Base-by-base conservation (phyloP, 352 stramenopile species). In the Pythium grandisporangium region DNA sequence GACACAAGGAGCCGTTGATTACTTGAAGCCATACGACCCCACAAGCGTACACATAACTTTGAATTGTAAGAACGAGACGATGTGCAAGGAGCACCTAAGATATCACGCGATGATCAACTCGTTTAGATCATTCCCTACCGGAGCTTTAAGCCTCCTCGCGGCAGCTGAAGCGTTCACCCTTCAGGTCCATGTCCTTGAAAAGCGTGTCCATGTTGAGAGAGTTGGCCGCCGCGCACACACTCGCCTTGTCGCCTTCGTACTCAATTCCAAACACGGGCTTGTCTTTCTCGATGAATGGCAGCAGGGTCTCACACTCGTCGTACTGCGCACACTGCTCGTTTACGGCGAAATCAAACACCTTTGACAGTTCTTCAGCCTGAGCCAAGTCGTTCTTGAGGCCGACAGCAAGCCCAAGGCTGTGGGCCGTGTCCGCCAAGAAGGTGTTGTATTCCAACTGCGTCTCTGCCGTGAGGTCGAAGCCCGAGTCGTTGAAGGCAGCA, bases 211-310 rank as follows among this genome's bases (percentile, higher is more conserved):
- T 61, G 34, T 67, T 25, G 16, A 61, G 39, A 39, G 40, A 32
- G 29, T 71, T 71, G 21, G 57, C 53, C 33, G 42, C 39, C 20
- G 45, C 23, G 36, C 61, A 71, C 13, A 34, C 48, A 8, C 24
- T 30, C 8, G 42, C 26, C 46, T 66, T 66, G 45, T 59, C 37
- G n/a, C 58, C 58, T 10, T 64, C 45, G 57, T 79, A 81, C 44
- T 84, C 70, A 26, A 80, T 65, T 14, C 61, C 55, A 34, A 81
- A 70, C 40, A 84, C 68, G 17, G 68, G 47, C 45, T 81, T 84
- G 51, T 66, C 46, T 23, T 53, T 40, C 17, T 58, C 30, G 27
- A 75, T 59, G 44, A 84, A 81, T 21, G 54, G 59, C 30, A 45
- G 22, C 11, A 72, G 42, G 32, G 26, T 48, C 8, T 59, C 53